phyloP scores from a whole-genome alignment of 352 stramenopile species.

The Phytopythium mirpurense region DNA sequence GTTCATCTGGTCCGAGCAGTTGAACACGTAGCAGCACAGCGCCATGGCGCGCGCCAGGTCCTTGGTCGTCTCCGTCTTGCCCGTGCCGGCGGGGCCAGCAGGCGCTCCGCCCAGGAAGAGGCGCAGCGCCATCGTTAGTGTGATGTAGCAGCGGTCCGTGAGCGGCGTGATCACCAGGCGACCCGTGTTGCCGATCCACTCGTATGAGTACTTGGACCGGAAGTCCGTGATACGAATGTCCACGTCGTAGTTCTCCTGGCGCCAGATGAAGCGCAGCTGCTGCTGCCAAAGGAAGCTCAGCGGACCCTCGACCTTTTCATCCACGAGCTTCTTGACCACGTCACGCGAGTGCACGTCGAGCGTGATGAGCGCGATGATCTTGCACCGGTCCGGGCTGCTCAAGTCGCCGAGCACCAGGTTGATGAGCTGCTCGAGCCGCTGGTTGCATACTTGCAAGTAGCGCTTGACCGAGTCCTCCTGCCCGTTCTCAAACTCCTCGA shows the following conservation, averaged over 20 bases:
- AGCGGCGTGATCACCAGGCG: slow-evolving; percentile 95
- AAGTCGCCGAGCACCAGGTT: slow-evolving; percentile 90
- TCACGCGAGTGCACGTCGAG: slow-evolving; percentile 95
- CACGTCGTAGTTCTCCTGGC: slow-evolving; percentile 93
- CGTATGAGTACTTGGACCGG: slow-evolving; percentile 90
- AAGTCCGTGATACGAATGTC: slow-evolving; percentile 97
- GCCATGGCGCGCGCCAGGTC: slow-evolving; percentile 83
- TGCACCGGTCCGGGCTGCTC: slow-evolving; percentile 87
- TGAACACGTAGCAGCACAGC: slow-evolving; percentile 87
- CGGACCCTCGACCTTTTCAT: slow-evolving; percentile 86
- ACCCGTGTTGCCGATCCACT: slow-evolving; percentile 87
- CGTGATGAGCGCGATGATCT: slow-evolving; percentile 95
- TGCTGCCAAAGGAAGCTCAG: slow-evolving; percentile 88
- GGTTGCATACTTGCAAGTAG: slow-evolving; percentile 76
- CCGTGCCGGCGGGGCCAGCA: slow-evolving; percentile 90
- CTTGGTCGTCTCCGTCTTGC: slow-evolving; percentile 87
- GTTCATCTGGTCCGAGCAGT: slow-evolving; percentile 89
- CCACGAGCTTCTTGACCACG: slow-evolving; percentile 88
- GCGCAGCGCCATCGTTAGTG: slow-evolving; percentile 93
- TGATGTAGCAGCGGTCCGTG: slow-evolving; percentile 97
- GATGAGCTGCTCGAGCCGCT: slow-evolving; percentile 88
- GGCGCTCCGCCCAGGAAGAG: slow-evolving; percentile 95
- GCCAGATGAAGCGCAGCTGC: slow-evolving; percentile 86
- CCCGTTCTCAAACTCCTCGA: slow-evolving; percentile 87
- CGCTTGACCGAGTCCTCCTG: slow-evolving; percentile 86